Evolutionary conservation across 1,284 basidiomycete species (phyloP).

Genomic region (Hymenochaete sp.): DNA sequence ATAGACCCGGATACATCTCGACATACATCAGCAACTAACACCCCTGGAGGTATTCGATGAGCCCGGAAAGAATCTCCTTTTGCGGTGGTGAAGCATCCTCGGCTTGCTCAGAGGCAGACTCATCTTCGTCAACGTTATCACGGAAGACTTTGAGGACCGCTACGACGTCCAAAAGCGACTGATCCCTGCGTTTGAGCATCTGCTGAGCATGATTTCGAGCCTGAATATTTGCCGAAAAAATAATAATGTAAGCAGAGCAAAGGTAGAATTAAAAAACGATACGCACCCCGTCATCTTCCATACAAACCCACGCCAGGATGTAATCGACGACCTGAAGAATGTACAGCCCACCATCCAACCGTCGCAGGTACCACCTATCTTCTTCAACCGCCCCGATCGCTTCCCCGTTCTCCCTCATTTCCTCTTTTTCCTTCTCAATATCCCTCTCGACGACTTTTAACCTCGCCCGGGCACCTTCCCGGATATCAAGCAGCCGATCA

Average conservation of each 20-base stretch:
- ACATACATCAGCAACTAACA: no score
- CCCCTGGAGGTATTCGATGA: slow-evolving; percentile 56
- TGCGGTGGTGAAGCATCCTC: slow-evolving; percentile 42
- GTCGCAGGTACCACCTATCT: slow-evolving; percentile 73
- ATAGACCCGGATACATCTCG: no score
- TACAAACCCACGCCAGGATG: slow-evolving; percentile 87
- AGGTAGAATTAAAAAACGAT: slow-evolving; percentile 4
- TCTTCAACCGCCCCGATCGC: slow-evolving; percentile 56
- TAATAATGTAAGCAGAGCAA: slow-evolving; percentile 11
- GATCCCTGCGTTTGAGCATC: slow-evolving; percentile 66
- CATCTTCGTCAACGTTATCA: slow-evolving; percentile 60
- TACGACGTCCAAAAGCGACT: slow-evolving; percentile 57
- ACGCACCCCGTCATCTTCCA: slow-evolving; percentile 96
- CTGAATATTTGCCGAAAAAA: slow-evolving; percentile 37
- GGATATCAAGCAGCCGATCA: slow-evolving; percentile 84
- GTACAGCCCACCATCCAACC: slow-evolving; percentile 82
- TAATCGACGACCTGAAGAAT: slow-evolving; percentile 89
- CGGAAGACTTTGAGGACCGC: slow-evolving; percentile 57
- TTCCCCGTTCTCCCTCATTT: slow-evolving; percentile 53
- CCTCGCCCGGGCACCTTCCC: slow-evolving; percentile 58
- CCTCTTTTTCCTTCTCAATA: slow-evolving; percentile 54
- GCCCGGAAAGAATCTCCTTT: slow-evolving; percentile 57
- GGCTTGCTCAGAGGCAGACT: slow-evolving; percentile 22
- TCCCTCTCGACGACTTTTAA: slow-evolving; percentile 53
- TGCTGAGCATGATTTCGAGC: slow-evolving; percentile 63